Conservation (phyloP, 2,329 filamentous ascomycete genomes). For the Hypoxylon rubiginosum region DNA sequence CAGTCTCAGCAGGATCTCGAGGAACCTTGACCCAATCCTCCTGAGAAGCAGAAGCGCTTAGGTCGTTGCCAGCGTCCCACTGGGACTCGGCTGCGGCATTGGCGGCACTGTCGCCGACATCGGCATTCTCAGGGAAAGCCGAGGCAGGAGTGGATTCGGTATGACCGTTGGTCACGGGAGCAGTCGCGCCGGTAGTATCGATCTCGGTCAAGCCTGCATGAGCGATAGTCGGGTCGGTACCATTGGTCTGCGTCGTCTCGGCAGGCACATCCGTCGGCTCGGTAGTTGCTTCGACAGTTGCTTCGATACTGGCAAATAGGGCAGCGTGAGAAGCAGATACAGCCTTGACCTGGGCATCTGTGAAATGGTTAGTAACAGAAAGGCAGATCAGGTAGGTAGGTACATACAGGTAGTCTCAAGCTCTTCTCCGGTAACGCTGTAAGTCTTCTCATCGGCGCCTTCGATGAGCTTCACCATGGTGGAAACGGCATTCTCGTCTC, state of each 20-base stretch:
- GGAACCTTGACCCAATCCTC: slow-evolving; percentile 84
- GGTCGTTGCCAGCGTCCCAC: slow-evolving; percentile 69
- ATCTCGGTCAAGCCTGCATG: slow-evolving; percentile 78
- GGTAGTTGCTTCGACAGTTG: too few relatives aligned
- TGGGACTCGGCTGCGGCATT: slow-evolving; percentile 74
- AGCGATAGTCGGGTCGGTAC: slow-evolving; percentile 75
- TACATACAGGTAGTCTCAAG: slow-evolving; percentile 79
- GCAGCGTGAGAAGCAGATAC: slow-evolving; percentile 65
- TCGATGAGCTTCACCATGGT: slow-evolving; percentile 84
- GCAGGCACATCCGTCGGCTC: slow-evolving; percentile 53
- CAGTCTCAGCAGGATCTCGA: slow-evolving; percentile 79
- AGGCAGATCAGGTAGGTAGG: neutral
- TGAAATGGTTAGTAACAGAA: slow-evolving; percentile 41
- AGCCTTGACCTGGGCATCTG: slow-evolving; percentile 72
- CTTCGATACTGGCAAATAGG: slow-evolving; percentile 51
- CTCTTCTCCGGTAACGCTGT: slow-evolving; percentile 73
- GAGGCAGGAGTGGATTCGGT: slow-evolving; percentile 54
- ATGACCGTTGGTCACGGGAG: slow-evolving; percentile 59
- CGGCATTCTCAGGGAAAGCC: slow-evolving; percentile 63
- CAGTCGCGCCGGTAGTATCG: slow-evolving; percentile 60
- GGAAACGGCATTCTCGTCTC: slow-evolving; percentile 79
- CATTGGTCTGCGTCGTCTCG: slow-evolving; percentile 53
- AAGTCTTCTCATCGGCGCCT: slow-evolving; percentile 75
- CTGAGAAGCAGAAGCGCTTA: slow-evolving; percentile 61
- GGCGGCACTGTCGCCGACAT: slow-evolving; percentile 65